Base-by-base conservation (phyloP, 305 asterid species). In the Solanum hybrid region DNA sequence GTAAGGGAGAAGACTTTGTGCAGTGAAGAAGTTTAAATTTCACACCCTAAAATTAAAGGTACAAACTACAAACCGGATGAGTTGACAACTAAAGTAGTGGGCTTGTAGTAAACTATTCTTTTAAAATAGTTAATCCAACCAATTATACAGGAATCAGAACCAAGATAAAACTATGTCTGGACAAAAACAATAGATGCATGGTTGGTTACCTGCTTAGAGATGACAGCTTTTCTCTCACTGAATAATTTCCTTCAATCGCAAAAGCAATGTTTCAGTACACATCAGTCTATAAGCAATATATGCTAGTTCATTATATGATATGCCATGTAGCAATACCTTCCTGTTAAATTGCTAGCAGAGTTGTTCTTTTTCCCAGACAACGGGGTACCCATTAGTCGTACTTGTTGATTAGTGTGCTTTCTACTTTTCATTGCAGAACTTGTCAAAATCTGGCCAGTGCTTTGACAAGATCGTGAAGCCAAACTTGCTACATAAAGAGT, bases 401-500 rank as follows among this genome's bases (percentile, higher is more conserved):
- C 91, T 88, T 93, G 94, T 88, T 86, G 85, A 91, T 94, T 94
- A 82, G 92, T 89, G 73, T 94, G 92, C 90, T 91, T 91, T 86
- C 78, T 93, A 88, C 76, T 88, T 94, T 92, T 94, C 77, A 92
- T 92, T 29, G 93, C 90, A 77, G 95, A 93, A 92, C 94, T 94
- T 38, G 90, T 91, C 92, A 93, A 75, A 86, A 93, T 93, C 91
- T 93, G 93, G 56, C 91, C 94, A 64, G 89, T 60, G 88, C 91
- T 92, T 92, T 91, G 96, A 93, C 93, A 92, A 86, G 96, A 85
- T 75, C 97, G 94, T 76, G 98, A 94, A 89, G 96, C 94, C 91
- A 95, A 92, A 94, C 94, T 93, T 88, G 94, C 86, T 64, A 93
- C 90, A 90, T 94, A 94, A 78, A 96, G 89, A 42, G 97, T 94